Evolutionary conservation across 345 rosid species (phyloP).

Genomic region (Linum lewisii): DNA sequence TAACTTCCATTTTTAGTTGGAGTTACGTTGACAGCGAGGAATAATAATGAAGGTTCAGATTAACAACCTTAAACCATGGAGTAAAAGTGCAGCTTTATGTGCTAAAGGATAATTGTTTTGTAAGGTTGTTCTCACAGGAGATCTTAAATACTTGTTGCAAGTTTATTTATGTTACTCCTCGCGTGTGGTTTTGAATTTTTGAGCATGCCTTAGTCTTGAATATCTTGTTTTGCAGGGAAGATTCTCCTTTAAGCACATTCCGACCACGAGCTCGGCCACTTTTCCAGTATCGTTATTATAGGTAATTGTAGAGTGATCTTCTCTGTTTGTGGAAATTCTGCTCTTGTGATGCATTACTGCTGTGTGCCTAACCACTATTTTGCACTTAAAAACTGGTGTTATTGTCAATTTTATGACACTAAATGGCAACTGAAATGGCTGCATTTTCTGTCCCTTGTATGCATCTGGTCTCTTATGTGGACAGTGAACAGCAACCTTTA

Average conservation of each 20-base stretch:
- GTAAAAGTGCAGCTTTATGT: background rate
- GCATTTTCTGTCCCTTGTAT: conserved; percentile 10
- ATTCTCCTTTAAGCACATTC: conserved; percentile 76
- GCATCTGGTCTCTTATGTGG: conserved; percentile 16
- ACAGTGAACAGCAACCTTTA: conserved; percentile 97
- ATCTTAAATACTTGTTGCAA: background rate
- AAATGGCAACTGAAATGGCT: conserved; percentile 4
- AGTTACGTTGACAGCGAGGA: background rate
- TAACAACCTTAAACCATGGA: background rate
- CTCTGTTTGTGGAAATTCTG: background rate
- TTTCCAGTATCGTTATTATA: conserved; percentile 95
- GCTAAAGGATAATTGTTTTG: background rate
- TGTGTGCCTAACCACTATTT: conserved; percentile 7
- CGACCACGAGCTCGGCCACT: conserved; percentile 90
- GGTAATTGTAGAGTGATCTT: conserved; percentile 34
- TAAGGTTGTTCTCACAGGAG: background rate
- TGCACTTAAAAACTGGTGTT: conserved; percentile 7
- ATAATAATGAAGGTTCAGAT: background rate
- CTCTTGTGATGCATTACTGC: background rate
- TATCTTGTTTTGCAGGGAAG: conserved; percentile 57
- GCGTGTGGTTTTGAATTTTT: background rate
- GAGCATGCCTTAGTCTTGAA: conserved; percentile 6
- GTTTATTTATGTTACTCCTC: background rate
- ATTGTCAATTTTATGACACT: background rate
- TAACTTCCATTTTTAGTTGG: background rate